A percentile compares a stretch with the other conserved stretches of the same genome.
Conservation (phyloP, 164 flowering plant genomes). For the Warburgia ugandensis region DNA sequence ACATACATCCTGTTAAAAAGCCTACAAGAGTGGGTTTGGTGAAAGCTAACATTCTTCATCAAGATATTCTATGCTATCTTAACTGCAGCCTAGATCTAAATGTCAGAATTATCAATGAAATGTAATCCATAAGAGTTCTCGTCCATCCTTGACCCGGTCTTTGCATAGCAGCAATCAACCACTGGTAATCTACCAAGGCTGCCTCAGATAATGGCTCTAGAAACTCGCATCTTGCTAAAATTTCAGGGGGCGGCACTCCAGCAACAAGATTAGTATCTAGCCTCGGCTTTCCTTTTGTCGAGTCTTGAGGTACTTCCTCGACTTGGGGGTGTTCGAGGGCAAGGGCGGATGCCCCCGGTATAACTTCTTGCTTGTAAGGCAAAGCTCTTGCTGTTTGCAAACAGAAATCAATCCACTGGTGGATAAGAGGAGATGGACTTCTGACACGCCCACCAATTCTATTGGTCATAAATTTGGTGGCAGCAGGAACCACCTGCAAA, state of each 20-base stretch:
- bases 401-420: slow-evolving; percentile 95
- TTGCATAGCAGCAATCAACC: slow-evolving; percentile 39
- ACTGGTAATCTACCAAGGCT: slow-evolving; percentile 47
- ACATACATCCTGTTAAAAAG: too few relatives aligned
- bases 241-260: slow-evolving; percentile 70
- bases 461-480: too few relatives aligned
- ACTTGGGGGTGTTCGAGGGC: slow-evolving; percentile 25
- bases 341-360: slow-evolving; percentile 75
- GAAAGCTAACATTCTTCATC: not conserved
- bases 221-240: slow-evolving; percentile 65
- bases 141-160: too few relatives aligned
- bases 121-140: too few relatives aligned
- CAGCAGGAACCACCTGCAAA: slow-evolving; percentile 63
- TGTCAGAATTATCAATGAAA: slow-evolving; percentile 14
- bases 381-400: slow-evolving; percentile 67
- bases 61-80: not conserved
- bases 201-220: slow-evolving; percentile 73
- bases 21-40: not conserved
- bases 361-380: slow-evolving; percentile 69
- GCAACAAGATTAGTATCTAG: slow-evolving; percentile 74
- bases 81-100: slow-evolving; percentile 9
- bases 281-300: slow-evolving; percentile 37
- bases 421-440: slow-evolving; percentile 78
- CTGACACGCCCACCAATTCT: slow-evolving; percentile 70
- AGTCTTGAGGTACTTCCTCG: slow-evolving; percentile 18